Conservation (phyloP, 768 basidiomycete species). For the Cyclocybe aegerita region DNA sequence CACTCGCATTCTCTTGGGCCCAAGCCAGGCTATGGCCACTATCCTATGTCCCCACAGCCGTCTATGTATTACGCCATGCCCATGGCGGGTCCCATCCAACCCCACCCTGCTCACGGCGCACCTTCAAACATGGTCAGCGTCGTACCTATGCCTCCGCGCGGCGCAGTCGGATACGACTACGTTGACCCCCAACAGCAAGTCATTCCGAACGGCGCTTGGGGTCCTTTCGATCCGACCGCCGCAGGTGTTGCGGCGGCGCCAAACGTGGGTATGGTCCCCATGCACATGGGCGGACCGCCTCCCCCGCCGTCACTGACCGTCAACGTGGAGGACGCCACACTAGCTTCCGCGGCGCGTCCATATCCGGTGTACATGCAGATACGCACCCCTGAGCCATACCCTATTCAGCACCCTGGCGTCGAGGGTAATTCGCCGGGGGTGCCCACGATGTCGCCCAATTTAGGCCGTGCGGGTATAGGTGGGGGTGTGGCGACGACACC, state of each 20-base stretch:
- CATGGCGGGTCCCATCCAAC: slow-evolving; percentile 6
- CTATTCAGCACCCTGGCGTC: too few relatives aligned
- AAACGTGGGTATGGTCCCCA: not conserved
- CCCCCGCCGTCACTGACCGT: slow-evolving; percentile 1
- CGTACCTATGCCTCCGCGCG: slow-evolving; percentile 1
- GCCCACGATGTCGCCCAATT: not conserved
- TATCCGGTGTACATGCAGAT: too few relatives aligned
- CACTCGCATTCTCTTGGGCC: not conserved
- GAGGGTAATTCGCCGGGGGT: not conserved
- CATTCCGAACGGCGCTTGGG: slow-evolving; percentile 1
- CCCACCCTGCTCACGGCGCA: not conserved
- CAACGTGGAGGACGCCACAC: not conserved
- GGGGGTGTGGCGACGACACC: not conserved
- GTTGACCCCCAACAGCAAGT: slow-evolving; percentile 12
- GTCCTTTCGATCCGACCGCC: slow-evolving; percentile 18
- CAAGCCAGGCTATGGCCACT: slow-evolving; percentile 4
- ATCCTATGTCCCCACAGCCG: slow-evolving; percentile 7
- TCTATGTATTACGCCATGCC: slow-evolving; percentile 7
- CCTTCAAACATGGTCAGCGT: slow-evolving; percentile 4
- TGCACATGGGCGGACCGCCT: not conserved
- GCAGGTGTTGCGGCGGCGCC: slow-evolving; percentile 7
- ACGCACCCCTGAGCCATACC: too few relatives aligned
- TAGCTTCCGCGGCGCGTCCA: too few relatives aligned
- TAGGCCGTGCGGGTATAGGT: too few relatives aligned
- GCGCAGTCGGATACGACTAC: slow-evolving; percentile 10